Evolutionary conservation across 2,329 filamentous ascomycete genomes (phyloP), one percentile per base, ranked within the genome.

Genomic region (Cladosporium oxysporum): DNA sequence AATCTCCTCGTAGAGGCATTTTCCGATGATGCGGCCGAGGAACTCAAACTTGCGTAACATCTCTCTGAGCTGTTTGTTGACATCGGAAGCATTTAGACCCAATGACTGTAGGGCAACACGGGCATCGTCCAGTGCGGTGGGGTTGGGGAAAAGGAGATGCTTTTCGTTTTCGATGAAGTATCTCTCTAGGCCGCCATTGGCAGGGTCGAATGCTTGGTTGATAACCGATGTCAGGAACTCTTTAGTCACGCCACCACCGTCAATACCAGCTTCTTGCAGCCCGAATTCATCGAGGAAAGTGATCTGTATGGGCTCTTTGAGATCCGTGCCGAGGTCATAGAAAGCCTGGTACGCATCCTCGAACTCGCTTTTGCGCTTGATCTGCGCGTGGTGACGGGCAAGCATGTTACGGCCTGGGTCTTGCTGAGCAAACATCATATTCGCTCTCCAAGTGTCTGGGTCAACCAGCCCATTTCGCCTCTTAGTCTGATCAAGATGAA

Each of bases 1-100:
- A 53, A 99, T 98, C 0, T 93, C 93, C 80, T 99, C 95, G 75
- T 99, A 99, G 74, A 99, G 83, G 78, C 95, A 99, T 77, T 99
- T 99, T 12, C 95, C 95, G 29, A 99, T 89, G 31, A 99, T 87
- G 3, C 95, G 90, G 1, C 95, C 95, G 0, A 98, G 83, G 71
- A 99, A 99, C 74, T 98, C 93, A 75, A 92, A 98, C 16, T 89
- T 87, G 68, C 86, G 86, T 5, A 95, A 81, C 18, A 95, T 78
- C 31, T 72, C 57, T 21, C 66, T 26, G 26, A 58, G 12, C 8
- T 62, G 29, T 4, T 31, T 23, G 23, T 37, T 35, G 35, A 62
- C 37, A 7, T 66, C 33, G 2, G 41, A 21, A 8, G 49, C 11
- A 16, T 53, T 35, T 55, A 62, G 31, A 49, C 59, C 21, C 26